phyloP scores from a whole-genome alignment of 2,329 filamentous ascomycete species.

The Paracamarosporium sp. region DNA sequence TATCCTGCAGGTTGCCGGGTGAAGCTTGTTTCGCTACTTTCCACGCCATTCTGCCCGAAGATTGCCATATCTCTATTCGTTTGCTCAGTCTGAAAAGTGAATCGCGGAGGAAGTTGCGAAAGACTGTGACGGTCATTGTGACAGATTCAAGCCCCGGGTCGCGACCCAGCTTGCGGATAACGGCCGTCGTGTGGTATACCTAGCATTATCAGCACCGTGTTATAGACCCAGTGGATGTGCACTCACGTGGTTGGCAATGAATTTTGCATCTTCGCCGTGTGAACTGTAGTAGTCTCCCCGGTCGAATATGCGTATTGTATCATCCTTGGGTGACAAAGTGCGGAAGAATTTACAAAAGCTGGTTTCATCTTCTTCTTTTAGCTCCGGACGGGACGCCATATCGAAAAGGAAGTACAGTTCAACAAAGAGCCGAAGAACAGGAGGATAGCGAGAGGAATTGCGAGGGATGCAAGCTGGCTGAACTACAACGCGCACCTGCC shows the following conservation, averaged over 20 bases:
- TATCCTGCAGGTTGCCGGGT: slow-evolving; percentile 93
- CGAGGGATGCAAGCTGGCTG: not conserved
- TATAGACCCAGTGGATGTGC: not conserved
- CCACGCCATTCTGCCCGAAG: slow-evolving; percentile 84
- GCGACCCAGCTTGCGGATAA: slow-evolving; percentile 86
- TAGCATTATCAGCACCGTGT: slow-evolving; percentile 38
- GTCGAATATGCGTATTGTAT: slow-evolving; percentile 90
- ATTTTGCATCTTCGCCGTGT: slow-evolving; percentile 84
- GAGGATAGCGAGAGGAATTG: not conserved
- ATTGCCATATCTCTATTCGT: slow-evolving; percentile 88
- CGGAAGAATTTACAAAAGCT: slow-evolving; percentile 98
- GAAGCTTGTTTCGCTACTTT: slow-evolving; percentile 89
- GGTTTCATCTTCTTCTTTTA: slow-evolving; percentile 88
- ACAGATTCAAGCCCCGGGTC: slow-evolving; percentile 89
- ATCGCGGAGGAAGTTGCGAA: slow-evolving; percentile 93
- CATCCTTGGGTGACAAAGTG: slow-evolving; percentile 74
- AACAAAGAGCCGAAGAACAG: not conserved
- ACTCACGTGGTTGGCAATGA: slow-evolving; percentile 77
- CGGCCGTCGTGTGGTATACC: slow-evolving; percentile 98
- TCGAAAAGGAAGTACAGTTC: slow-evolving; percentile 9
- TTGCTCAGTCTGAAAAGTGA: slow-evolving; percentile 91
- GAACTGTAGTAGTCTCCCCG: slow-evolving; percentile 94
- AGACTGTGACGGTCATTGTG: slow-evolving; percentile 93
- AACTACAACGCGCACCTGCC: slow-evolving; percentile 5
- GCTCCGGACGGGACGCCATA: slow-evolving; percentile 64